Evolutionary conservation across 352 stramenopile genomes (phyloP).

Genomic region (Phytophthora multivora): DNA sequence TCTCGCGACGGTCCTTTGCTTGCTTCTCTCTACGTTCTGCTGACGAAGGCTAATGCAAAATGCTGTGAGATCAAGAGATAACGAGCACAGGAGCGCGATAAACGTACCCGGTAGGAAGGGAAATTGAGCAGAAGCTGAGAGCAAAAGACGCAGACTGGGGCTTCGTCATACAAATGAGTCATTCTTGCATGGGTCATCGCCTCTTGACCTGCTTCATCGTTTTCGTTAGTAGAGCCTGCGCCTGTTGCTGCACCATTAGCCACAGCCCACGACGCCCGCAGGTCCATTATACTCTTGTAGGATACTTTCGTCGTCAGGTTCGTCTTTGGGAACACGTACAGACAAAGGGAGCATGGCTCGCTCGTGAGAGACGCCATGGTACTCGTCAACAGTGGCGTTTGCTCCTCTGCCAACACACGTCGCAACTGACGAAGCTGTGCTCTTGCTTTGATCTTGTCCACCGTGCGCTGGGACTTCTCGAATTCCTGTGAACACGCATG

Average conservation of each 20-base stretch:
- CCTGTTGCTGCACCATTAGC: background rate
- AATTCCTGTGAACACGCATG: constrained; percentile 65
- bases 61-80: background rate
- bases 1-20: constrained; percentile 19
- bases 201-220: constrained; percentile 14
- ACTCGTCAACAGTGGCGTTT: constrained; percentile 53
- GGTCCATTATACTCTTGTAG: constrained; percentile 67
- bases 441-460: constrained; percentile 59
- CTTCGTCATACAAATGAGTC: constrained; percentile 65
- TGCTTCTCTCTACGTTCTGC: constrained; percentile 31
- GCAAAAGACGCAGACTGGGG: constrained; percentile 61
- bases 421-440: constrained; percentile 45
- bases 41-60: constrained; percentile 33
- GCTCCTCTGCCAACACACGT: constrained; percentile 39
- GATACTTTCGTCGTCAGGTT: constrained; percentile 62
- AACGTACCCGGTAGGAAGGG: constrained; percentile 47
- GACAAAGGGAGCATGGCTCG: constrained; percentile 60
- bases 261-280: constrained; percentile 47
- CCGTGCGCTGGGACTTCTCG: constrained; percentile 46
- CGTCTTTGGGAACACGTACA: constrained; percentile 61
- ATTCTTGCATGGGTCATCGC: constrained; percentile 37
- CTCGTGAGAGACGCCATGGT: constrained; percentile 58
- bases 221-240: constrained; percentile 5
- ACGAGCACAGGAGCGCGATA: background rate
- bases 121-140: constrained; percentile 59